These are phyloP conservation scores for Ilyonectria mors-panacis DNA, from an alignment of 2,329 filamentous ascomycete species.

Conservation along the genomic window DNA sequence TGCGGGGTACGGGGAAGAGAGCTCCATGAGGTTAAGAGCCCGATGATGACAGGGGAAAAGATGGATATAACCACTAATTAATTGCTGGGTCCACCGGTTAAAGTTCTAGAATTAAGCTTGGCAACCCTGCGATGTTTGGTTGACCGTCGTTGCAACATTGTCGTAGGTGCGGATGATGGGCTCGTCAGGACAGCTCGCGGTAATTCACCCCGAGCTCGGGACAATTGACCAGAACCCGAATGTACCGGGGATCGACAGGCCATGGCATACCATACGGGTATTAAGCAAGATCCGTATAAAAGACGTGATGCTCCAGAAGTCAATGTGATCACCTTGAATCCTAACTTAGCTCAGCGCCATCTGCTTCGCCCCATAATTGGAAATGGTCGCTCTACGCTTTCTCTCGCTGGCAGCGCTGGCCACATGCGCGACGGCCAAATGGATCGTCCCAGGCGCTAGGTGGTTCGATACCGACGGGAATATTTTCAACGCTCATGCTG, in stretches of 20 bases:
- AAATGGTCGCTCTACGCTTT: conserved; percentile 21
- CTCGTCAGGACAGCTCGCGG: conserved; percentile 16
- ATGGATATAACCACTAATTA: conserved; percentile 3
- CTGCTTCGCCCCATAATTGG: not conserved
- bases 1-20: conserved; percentile 18
- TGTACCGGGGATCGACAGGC: not conserved
- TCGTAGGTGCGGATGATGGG: conserved; percentile 17
- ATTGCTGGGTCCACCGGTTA: conserved; percentile 12
- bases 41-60: conserved; percentile 10
- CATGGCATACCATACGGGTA: not conserved
- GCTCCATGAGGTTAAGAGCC: conserved; percentile 14
- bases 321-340: not conserved
- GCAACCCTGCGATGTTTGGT: not conserved
- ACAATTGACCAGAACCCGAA: not conserved
- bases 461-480: conserved; percentile 74
- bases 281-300: not conserved
- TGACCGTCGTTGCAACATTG: not conserved
- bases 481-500: conserved; percentile 74
- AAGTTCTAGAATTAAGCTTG: conserved; percentile 11
- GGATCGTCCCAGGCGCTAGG: conserved; percentile 73
- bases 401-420: conserved; percentile 32
- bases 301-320: not conserved
- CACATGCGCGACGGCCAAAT: conserved; percentile 50
- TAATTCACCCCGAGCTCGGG: conserved; percentile 21
- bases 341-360: not conserved